Evolutionary conservation across 106 monocot genomes (phyloP), one percentile per base, ranked within the genome.

Genomic region (Platanthera guangdongensis): DNA sequence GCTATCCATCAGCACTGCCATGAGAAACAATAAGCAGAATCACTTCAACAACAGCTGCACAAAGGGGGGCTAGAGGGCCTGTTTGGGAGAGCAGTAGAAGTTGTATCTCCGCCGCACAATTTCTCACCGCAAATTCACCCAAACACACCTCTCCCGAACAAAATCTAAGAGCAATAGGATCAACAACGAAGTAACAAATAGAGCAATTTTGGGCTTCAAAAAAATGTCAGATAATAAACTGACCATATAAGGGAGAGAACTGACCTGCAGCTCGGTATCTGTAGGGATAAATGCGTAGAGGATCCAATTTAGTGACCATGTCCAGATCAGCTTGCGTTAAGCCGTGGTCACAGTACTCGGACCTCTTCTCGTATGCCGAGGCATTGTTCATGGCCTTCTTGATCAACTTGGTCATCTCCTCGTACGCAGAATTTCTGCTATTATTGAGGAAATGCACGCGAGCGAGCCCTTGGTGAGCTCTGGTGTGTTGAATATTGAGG

Each of bases 221-320:
- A 55, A 16, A 5, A 15, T 55, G 14, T 15, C 14, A 55, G 12
- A 16, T 16, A 13, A 14, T 15, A 16, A 55, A n/a, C 16, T 55
- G 16, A 55, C 55, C 55, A n/a, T 5, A 55, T 55, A 55, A 55
- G 13, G 55, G 81, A 75, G 49, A 14, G 12, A 46, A 76, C 80
- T 82, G 3, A 94, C 97, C 97, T 94, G 97, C 97, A 79, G 99
- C 99, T 9, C 99, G 89, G 57, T 99, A 94, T 85, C 99, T 76
- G 71, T 99, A 99, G 52, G 99, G 99, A 78, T 99, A 99, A 77
- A 92, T 90, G 12, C 99, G 80, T 49, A 99, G 65, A 0, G 99
- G 99, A 80, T 99, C 99, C 81, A 99, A 81, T 64, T 85, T 81
- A 22, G 94, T 99, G 18, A 94, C 99, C 83, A 92, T 92, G 62